phyloP scores from a whole-genome alignment of 495 filamentous ascomycete species.

The Xylaria intraflava region DNA sequence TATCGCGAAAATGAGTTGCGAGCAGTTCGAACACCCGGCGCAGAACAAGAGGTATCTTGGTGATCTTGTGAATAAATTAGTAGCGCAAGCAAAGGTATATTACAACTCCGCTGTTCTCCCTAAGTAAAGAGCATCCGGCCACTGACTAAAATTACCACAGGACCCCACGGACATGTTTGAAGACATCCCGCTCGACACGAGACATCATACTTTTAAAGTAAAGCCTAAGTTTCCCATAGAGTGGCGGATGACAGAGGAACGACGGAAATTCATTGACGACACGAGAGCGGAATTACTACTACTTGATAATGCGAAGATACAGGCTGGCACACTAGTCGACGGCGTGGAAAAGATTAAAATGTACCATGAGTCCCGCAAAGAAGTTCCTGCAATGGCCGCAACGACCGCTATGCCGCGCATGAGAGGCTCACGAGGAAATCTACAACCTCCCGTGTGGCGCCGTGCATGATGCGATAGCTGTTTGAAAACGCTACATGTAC shows the following conservation, averaged over 20 bases:
- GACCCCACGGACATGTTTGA: conserved; percentile 72
- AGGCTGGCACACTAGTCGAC: conserved; percentile 47
- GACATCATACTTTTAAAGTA: conserved; percentile 72
- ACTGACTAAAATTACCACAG: conserved; percentile 20
- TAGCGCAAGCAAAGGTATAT: conserved; percentile 65
- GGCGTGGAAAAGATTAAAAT: conserved; percentile 47
- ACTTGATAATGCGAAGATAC: conserved; percentile 41
- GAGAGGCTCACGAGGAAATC: conserved; percentile 3
- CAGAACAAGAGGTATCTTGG: conserved; percentile 95
- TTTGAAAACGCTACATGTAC: not conserved
- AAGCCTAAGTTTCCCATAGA: conserved; percentile 66
- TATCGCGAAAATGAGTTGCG: conserved; percentile 83
- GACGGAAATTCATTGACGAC: conserved; percentile 56
- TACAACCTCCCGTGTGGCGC: not conserved
- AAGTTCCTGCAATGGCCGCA: conserved; percentile 26
- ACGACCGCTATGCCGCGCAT: too few relatives aligned
- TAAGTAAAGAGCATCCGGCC: not conserved
- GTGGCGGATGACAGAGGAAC: conserved; percentile 71
- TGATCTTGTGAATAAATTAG: conserved; percentile 64
- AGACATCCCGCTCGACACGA: conserved; percentile 83
- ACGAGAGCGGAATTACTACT: conserved; percentile 44
- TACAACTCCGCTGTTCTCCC: not conserved
- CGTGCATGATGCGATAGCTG: not conserved
- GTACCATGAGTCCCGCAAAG: conserved; percentile 22
- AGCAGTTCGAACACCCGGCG: conserved; percentile 76